These are phyloP conservation scores for Dioscorea cayenensis DNA, from an alignment of 116 monocot species.

Conservation along the genomic window DNA sequence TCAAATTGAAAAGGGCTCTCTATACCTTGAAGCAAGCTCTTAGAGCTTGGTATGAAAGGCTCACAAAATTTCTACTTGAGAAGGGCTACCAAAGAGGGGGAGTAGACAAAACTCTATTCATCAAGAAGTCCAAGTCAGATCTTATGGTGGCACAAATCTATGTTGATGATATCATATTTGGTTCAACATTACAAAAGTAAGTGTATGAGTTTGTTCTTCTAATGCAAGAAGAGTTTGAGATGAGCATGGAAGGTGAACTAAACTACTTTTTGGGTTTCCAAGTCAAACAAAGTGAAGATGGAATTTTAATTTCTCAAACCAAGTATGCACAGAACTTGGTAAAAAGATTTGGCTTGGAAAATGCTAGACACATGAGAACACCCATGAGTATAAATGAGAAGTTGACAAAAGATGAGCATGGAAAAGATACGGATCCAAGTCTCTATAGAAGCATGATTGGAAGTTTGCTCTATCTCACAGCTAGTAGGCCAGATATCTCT, in stretches of 20 bases:
- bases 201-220: neutral
- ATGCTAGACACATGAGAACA: neutral
- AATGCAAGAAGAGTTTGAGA: neutral
- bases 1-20: neutral
- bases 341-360: neutral
- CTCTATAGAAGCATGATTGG: conserved; percentile 15
- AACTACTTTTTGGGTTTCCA: neutral
- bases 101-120: too few species aligned
- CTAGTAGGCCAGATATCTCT: conserved; percentile 9
- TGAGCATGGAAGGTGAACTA: neutral
- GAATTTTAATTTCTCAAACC: too few species aligned
- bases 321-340: neutral
- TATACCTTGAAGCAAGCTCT: neutral
- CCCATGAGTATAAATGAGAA: neutral
- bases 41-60: neutral
- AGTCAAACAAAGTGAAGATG: neutral
- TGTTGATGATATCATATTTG: neutral
- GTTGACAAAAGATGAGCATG: conserved; percentile 2
- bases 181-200: neutral
- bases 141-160: neutral
- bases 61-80: neutral
- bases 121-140: neutral
- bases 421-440: neutral
- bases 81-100: neutral
- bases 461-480: conserved; percentile 1